phyloP scores from a whole-genome alignment of 2,329 filamentous ascomycete species.

The Colletotrichum simmondsii region DNA sequence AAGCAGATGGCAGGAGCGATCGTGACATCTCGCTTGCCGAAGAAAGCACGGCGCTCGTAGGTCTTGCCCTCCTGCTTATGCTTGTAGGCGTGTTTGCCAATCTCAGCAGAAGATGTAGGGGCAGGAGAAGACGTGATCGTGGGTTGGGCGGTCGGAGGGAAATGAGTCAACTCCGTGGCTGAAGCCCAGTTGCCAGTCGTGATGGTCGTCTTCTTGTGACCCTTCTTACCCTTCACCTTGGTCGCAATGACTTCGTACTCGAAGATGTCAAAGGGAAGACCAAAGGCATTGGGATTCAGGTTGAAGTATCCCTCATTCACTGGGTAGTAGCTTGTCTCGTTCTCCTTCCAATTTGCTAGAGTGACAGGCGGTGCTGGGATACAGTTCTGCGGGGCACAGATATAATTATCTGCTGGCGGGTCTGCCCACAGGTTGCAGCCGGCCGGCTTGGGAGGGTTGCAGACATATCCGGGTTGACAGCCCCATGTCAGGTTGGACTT shows the following conservation, averaged over 20 bases:
- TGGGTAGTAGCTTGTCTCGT: slow-evolving; percentile 62
- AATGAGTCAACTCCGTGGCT: slow-evolving; percentile 59
- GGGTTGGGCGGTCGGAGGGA: slow-evolving; percentile 42
- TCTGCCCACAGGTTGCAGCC: slow-evolving; percentile 63
- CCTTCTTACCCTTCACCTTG: slow-evolving; percentile 45
- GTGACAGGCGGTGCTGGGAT: slow-evolving; percentile 51
- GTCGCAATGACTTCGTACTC: slow-evolving; percentile 52
- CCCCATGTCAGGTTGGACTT: slow-evolving; percentile 62
- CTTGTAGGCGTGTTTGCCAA: slow-evolving; percentile 29
- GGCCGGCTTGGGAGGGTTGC: slow-evolving; percentile 60
- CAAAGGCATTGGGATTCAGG: slow-evolving; percentile 71
- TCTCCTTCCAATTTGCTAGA: slow-evolving; percentile 53
- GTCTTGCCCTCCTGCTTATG: slow-evolving; percentile 28
- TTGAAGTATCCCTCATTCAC: slow-evolving; percentile 70
- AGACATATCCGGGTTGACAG: slow-evolving; percentile 63
- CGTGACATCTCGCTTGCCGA: slow-evolving; percentile 52
- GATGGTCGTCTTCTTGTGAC: slow-evolving; percentile 53
- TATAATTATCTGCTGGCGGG: slow-evolving; percentile 56
- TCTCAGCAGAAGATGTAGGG: background rate
- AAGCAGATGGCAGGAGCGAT: slow-evolving; percentile 62
- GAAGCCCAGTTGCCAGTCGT: slow-evolving; percentile 67
- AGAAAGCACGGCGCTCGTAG: slow-evolving; percentile 35
- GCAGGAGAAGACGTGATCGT: slow-evolving; percentile 33
- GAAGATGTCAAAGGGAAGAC: slow-evolving; percentile 72
- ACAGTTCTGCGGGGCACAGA: slow-evolving; percentile 59